These are phyloP conservation scores for Adansonia madagascariensis DNA, from an alignment of 441 rosid genomes.

Conservation along the genomic window DNA sequence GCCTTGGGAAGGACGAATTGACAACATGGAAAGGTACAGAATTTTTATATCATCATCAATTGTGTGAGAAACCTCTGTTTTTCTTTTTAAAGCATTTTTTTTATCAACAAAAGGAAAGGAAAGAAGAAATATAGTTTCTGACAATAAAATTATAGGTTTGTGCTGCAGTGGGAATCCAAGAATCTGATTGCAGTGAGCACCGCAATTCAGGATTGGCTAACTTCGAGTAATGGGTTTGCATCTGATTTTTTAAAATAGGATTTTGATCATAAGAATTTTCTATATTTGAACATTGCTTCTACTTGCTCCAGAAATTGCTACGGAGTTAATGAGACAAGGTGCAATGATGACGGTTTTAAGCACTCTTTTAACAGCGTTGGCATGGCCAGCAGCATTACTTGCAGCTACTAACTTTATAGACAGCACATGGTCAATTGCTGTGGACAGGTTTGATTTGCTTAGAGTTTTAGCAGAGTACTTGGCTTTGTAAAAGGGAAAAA, in stretches of 20 bases:
- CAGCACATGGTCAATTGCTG: conserved; percentile 83
- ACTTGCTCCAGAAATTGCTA: conserved; percentile 58
- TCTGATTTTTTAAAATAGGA: conserved; percentile 25
- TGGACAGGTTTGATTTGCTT: conserved; percentile 66
- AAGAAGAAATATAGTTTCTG: conserved; percentile 8
- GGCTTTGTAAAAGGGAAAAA: conserved; percentile 24
- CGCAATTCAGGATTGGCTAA: conserved; percentile 93
- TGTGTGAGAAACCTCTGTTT: neutral
- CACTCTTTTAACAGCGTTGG: conserved; percentile 72
- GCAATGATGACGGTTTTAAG: conserved; percentile 88
- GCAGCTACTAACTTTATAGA: conserved; percentile 81
- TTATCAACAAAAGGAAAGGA: neutral
- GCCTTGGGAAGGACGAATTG: conserved; percentile 87
- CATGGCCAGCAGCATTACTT: conserved; percentile 82
- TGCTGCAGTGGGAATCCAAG: conserved; percentile 87
- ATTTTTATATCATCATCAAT: conserved; percentile 1
- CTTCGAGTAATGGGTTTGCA: conserved; percentile 74
- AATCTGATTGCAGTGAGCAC: conserved; percentile 89
- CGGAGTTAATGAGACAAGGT: conserved; percentile 83
- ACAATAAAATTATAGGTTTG: conserved; percentile 60
- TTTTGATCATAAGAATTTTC: conserved; percentile 14
- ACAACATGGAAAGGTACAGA: conserved; percentile 75
- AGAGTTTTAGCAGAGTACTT: conserved; percentile 22
- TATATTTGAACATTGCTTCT: conserved; percentile 28
- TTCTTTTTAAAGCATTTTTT: neutral